Percentiles rank a stretch among this genome's conserved stretches.
phyloP scores from a whole-genome alignment of 2,329 filamentous ascomycete species.

The Colletotrichum nymphaeae region DNA sequence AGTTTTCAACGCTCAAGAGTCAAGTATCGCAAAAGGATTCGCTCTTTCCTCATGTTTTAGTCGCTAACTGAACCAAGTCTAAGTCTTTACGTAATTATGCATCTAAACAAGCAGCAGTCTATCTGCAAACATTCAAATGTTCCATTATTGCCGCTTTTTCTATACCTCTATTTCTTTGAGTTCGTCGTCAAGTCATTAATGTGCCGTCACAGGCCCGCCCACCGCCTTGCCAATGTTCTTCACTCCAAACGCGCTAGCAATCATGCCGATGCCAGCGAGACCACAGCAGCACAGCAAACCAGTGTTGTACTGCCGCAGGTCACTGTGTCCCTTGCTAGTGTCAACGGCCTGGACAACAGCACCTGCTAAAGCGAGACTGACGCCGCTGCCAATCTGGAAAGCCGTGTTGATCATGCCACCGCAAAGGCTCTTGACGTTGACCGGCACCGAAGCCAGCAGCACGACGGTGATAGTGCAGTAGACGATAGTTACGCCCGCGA shows the following conservation, averaged over 20 bases:
- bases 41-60: too few species aligned
- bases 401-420: conserved; percentile 31
- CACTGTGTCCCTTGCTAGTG: conserved; percentile 14
- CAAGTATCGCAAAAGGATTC: too few species aligned
- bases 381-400: conserved; percentile 30
- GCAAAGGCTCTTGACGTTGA: conserved; percentile 34
- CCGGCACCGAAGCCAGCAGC: conserved; percentile 22
- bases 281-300: conserved; percentile 25
- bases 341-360: conserved; percentile 26
- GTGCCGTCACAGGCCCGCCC: not conserved
- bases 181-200: not conserved
- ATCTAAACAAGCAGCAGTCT: not conserved
- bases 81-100: too few species aligned
- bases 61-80: too few species aligned
- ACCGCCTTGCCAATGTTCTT: conserved; percentile 17
- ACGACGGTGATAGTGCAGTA: conserved; percentile 35
- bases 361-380: conserved; percentile 19
- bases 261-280: conserved; percentile 21
- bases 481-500: conserved; percentile 25
- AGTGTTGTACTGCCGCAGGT: conserved; percentile 21
- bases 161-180: not conserved
- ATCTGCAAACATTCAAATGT: not conserved
- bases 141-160: not conserved
- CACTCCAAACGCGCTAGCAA: conserved; percentile 19
- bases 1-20: too few species aligned